phyloP scores from a whole-genome alignment of 192 early-diverging fungal species.

The Phlyctochytrium arcticum region DNA sequence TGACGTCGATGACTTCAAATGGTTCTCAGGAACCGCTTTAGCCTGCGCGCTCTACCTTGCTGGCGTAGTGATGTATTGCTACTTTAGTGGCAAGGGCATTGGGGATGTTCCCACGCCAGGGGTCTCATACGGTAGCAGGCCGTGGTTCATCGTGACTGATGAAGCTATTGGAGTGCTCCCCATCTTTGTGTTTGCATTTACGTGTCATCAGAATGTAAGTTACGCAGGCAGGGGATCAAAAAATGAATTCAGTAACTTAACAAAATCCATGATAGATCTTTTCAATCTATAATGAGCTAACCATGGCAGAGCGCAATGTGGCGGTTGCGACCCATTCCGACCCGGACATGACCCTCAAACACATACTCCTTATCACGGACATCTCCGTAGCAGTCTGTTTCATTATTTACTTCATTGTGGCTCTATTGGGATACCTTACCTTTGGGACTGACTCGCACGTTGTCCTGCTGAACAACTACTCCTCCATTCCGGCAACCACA shows the following conservation, averaged over 20 bases:
- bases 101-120: background rate
- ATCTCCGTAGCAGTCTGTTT: constrained; percentile 65
- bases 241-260: too few relatives aligned
- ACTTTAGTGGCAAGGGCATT: constrained; percentile 28
- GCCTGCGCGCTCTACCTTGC: constrained; percentile 71
- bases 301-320: constrained; percentile 50
- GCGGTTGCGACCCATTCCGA: constrained; percentile 72
- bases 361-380: constrained; percentile 62
- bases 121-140: background rate
- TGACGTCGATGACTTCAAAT: constrained; percentile 74
- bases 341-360: constrained; percentile 59
- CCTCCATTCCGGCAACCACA: constrained; percentile 52
- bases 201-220: constrained; percentile 87
- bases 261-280: constrained; percentile 16
- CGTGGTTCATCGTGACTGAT: constrained; percentile 49
- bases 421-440: constrained; percentile 74
- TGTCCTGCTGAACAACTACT: constrained; percentile 56
- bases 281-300: constrained; percentile 22
- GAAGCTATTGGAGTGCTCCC: constrained; percentile 76
- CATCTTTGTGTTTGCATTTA: constrained; percentile 91
- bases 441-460: constrained; percentile 80
- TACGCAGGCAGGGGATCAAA: too few relatives aligned
- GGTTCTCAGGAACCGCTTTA: constrained; percentile 73
- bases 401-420: constrained; percentile 72
- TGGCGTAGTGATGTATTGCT: constrained; percentile 61